These are phyloP conservation scores for Leonotis leonurus DNA, from an alignment of 257 asterid species.

Conservation along the genomic window DNA sequence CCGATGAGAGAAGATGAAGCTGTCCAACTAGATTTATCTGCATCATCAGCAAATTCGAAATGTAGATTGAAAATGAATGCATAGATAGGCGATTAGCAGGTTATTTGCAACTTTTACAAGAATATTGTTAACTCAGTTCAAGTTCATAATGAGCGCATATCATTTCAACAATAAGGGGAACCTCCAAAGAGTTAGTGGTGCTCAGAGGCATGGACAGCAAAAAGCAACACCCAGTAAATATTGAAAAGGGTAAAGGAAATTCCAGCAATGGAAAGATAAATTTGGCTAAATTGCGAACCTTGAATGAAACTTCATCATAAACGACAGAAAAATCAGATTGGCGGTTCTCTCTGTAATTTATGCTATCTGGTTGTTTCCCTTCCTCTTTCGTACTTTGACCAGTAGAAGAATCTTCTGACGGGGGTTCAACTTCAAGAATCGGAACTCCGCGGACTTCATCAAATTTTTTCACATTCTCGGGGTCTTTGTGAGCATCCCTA, in stretches of 20 bases:
- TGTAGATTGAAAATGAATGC: conserved; percentile 7
- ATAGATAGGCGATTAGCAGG: background rate
- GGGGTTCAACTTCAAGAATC: conserved; percentile 26
- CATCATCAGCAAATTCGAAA: conserved; percentile 20
- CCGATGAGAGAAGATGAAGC: conserved; percentile 95
- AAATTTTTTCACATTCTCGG: conserved; percentile 17
- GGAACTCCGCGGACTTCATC: conserved; percentile 23
- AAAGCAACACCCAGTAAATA: background rate
- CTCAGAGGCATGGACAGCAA: conserved; percentile 11
- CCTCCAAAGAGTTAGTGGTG: conserved; percentile 1
- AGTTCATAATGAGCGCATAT: background rate
- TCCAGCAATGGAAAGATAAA: background rate
- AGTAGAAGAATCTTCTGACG: conserved; percentile 20
- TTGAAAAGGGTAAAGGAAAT: background rate
- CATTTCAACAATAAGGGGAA: conserved; percentile 7
- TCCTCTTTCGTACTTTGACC: conserved; percentile 22
- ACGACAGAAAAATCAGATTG: conserved; percentile 32
- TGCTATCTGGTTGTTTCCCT: too few species aligned
- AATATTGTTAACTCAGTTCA: background rate
- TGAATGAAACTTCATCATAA: conserved; percentile 59
- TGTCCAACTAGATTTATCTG: conserved; percentile 88
- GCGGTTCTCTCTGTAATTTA: conserved; percentile 23
- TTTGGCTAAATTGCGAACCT: conserved; percentile 46
- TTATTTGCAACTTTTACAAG: background rate
- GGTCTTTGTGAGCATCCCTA: conserved; percentile 38